A percentile compares a stretch with the other conserved stretches of the same genome.
Evolutionary conservation across 1,284 basidiomycete genomes (phyloP).

Genomic region (Rugosomyces carneus): DNA sequence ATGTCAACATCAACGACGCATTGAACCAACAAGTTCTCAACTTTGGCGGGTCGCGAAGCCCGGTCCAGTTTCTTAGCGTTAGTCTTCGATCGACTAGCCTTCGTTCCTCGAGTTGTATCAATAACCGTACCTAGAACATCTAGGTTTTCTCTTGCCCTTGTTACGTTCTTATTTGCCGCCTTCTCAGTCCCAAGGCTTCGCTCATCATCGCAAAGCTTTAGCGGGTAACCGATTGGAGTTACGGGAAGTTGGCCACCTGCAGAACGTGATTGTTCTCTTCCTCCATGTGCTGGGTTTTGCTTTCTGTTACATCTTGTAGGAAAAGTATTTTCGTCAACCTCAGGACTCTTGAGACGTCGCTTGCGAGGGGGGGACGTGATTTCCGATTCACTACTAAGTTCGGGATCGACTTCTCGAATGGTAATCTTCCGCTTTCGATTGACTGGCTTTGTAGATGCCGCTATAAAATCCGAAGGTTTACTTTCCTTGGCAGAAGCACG

Average conservation of each 20-base stretch:
- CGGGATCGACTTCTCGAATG: conserved; percentile 1
- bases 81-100: background rate
- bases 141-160: background rate
- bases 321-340: background rate
- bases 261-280: conserved; percentile 15
- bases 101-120: background rate
- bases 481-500: background rate
- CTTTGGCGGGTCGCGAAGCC: background rate
- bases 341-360: conserved; percentile 7
- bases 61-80: background rate
- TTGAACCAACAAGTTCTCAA: background rate
- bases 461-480: background rate
- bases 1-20: background rate
- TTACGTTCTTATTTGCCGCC: background rate
- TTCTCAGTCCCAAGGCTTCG: background rate
- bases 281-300: conserved; percentile 11
- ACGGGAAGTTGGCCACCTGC: conserved; percentile 7
- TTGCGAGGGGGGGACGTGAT: conserved; percentile 5
- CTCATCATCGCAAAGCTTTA: background rate
- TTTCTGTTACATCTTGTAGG: background rate
- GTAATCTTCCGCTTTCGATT: conserved; percentile 12
- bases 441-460: background rate
- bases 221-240: conserved; percentile 1
- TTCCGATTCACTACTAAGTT: background rate
- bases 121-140: background rate